These are phyloP conservation scores for Daldinia eschscholtzii DNA, from an alignment of 2,329 filamentous ascomycete species.

Conservation along the genomic window DNA sequence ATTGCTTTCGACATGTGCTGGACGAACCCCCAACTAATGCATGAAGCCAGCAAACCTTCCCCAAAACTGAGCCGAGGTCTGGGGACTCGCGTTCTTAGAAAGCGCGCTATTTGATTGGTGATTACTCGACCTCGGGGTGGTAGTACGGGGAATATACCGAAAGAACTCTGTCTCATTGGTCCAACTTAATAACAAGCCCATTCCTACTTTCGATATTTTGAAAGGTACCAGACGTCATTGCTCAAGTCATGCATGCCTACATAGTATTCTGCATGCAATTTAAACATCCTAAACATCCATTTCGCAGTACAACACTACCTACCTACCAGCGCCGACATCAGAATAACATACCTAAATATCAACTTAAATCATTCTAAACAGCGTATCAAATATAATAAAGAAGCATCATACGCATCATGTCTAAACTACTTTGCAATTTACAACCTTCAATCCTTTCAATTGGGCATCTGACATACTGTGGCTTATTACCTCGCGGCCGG, in stretches of 20 bases:
- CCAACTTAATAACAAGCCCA: background rate
- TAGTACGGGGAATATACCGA: slow-evolving; percentile 1
- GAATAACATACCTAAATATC: background rate
- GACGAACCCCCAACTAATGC: slow-evolving; percentile 20
- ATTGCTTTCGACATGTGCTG: slow-evolving; percentile 28
- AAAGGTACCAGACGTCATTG: slow-evolving; percentile 12
- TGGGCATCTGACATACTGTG: slow-evolving; percentile 11
- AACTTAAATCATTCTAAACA: background rate
- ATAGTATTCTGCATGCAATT: slow-evolving; percentile 1
- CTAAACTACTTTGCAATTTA: background rate
- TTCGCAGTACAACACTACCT: background rate
- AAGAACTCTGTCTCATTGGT: background rate
- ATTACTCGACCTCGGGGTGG: slow-evolving; percentile 33
- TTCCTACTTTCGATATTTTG: background rate
- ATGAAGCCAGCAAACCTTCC: slow-evolving; percentile 19
- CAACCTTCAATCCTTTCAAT: slow-evolving; percentile 11
- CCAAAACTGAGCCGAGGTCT: slow-evolving; percentile 31
- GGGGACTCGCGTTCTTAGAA: slow-evolving; percentile 15
- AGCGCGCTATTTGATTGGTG: slow-evolving; percentile 24
- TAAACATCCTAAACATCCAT: background rate
- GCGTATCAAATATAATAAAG: background rate
- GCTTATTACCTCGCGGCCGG: slow-evolving; percentile 15
- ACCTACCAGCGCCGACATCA: background rate
- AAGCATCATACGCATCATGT: background rate
- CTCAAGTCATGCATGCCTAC: slow-evolving; percentile 1